phyloP scores from a whole-genome alignment of 768 basidiomycete genomes.

The Baorangia bicolor region DNA sequence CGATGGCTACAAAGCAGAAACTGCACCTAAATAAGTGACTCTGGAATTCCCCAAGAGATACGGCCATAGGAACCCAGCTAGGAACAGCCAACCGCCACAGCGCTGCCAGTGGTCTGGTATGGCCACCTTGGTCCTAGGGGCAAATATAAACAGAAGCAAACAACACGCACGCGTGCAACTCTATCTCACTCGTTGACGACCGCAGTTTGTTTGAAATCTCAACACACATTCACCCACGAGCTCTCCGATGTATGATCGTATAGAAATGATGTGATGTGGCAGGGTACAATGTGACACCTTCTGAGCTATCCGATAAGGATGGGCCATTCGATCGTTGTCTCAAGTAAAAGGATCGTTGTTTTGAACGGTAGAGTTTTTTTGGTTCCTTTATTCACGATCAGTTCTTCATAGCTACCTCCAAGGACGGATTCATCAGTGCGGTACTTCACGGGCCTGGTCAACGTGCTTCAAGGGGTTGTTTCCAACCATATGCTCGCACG shows the following conservation, averaged over 20 bases:
- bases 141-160: slow-evolving; percentile 15
- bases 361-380: background rate
- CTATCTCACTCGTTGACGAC: no score
- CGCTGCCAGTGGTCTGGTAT: slow-evolving; percentile 7
- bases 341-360: no score
- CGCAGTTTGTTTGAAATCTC: no score
- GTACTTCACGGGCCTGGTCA: no score
- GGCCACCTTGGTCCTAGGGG: slow-evolving; percentile 4
- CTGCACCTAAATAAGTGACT: slow-evolving; percentile 4
- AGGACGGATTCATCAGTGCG: no score
- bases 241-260: background rate
- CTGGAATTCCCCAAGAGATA: background rate
- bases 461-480: background rate
- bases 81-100: background rate
- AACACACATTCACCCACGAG: background rate
- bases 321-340: background rate
- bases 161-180: no score
- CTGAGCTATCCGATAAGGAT: background rate
- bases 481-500: slow-evolving; percentile 66
- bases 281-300: no score
- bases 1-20: slow-evolving; percentile 1
- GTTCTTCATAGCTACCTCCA: background rate
- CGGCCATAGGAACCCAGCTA: background rate
- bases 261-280: background rate
- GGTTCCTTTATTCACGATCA: no score